Evolutionary conservation across 805 yeast species (phyloP).

Genomic region (Candida silvatica): DNA sequence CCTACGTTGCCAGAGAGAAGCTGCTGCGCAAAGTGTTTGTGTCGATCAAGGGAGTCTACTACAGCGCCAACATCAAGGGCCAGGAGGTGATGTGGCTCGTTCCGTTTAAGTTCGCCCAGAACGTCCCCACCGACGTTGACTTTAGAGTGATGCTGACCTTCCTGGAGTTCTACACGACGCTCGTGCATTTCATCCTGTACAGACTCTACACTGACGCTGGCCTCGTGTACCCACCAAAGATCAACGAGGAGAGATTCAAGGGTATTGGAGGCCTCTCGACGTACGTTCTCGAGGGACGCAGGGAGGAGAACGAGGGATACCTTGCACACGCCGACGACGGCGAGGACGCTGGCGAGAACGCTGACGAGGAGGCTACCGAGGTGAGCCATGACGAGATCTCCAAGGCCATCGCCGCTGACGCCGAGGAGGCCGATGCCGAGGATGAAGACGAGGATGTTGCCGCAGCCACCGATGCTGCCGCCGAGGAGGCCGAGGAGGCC

Average conservation of each 20-base stretch:
- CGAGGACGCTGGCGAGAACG: slow-evolving; percentile 14
- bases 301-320: slow-evolving; percentile 21
- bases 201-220: slow-evolving; percentile 80
- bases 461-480: slow-evolving; percentile 28
- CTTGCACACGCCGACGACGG: slow-evolving; percentile 24
- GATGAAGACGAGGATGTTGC: slow-evolving; percentile 29
- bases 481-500: slow-evolving; percentile 30
- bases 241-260: slow-evolving; percentile 63
- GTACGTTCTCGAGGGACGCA: slow-evolving; percentile 60
- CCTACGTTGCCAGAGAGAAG: slow-evolving; percentile 81
- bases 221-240: slow-evolving; percentile 84
- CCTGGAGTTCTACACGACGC: slow-evolving; percentile 89
- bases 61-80: slow-evolving; percentile 83
- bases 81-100: slow-evolving; percentile 94
- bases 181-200: slow-evolving; percentile 79
- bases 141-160: slow-evolving; percentile 96
- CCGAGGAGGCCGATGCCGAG: slow-evolving; percentile 25
- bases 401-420: slow-evolving; percentile 49
- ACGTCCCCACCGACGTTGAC: slow-evolving; percentile 89
- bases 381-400: slow-evolving; percentile 34
- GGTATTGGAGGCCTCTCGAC: slow-evolving; percentile 87
- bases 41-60: slow-evolving; percentile 94
- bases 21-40: slow-evolving; percentile 84
- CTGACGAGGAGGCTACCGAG: slow-evolving; percentile 25
- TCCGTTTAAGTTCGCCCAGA: slow-evolving; percentile 95